phyloP scores from a whole-genome alignment of 441 rosid genomes.

The California macrophylla region DNA sequence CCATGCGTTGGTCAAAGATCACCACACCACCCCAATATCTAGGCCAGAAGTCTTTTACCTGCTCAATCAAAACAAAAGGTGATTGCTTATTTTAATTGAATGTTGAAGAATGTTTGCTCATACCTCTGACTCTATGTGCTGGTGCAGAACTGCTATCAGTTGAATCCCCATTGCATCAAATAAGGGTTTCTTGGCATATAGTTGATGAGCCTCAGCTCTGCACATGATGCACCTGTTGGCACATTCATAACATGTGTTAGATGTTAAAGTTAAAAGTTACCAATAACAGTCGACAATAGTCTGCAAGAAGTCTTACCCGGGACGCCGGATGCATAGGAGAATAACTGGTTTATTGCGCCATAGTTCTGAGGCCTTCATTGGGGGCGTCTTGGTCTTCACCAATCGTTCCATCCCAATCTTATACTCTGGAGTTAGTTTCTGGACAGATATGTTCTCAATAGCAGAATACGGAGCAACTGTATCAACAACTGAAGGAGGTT shows the following conservation, averaged over 20 bases:
- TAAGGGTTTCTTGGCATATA: slow-evolving; percentile 47
- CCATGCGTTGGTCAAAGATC: slow-evolving; percentile 39
- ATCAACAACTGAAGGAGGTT: slow-evolving; percentile 43
- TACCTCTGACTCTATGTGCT: slow-evolving; percentile 58
- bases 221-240: slow-evolving; percentile 65
- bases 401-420: slow-evolving; percentile 48
- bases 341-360: slow-evolving; percentile 55
- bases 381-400: slow-evolving; percentile 44
- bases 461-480: slow-evolving; percentile 40
- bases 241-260: background rate
- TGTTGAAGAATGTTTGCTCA: slow-evolving; percentile 2
- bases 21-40: slow-evolving; percentile 60
- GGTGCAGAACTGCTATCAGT: slow-evolving; percentile 55
- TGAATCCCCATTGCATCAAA: slow-evolving; percentile 56
- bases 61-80: slow-evolving; percentile 6
- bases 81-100: slow-evolving; percentile 6
- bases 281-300: too few relatives aligned
- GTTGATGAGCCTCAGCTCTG: slow-evolving; percentile 65
- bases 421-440: slow-evolving; percentile 45
- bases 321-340: slow-evolving; percentile 52
- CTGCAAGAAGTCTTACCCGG: slow-evolving; percentile 47
- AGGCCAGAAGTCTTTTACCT: slow-evolving; percentile 67
- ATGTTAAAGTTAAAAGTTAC: too few relatives aligned
- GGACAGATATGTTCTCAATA: slow-evolving; percentile 41
- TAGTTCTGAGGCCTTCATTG: slow-evolving; percentile 54